Conservation (phyloP, 2,329 filamentous ascomycete species). For the Aspergillus ruber region DNA sequence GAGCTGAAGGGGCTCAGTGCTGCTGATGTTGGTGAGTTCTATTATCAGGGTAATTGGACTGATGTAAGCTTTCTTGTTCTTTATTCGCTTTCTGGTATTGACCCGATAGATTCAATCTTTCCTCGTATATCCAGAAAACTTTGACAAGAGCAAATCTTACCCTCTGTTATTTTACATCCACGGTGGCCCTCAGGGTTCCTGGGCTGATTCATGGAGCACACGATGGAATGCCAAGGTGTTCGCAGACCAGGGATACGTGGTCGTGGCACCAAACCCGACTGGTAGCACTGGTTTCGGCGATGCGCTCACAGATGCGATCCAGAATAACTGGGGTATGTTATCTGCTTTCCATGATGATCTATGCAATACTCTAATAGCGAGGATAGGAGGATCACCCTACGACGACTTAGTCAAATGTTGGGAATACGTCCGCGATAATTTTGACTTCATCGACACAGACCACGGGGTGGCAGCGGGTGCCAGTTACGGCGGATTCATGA, state of each 20-base stretch:
- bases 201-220: conserved; percentile 69
- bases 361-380: conserved; percentile 1
- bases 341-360: neutral
- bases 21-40: conserved; percentile 32
- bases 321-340: conserved; percentile 64
- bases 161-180: conserved; percentile 75
- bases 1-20: conserved; percentile 30
- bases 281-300: conserved; percentile 80
- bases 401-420: conserved; percentile 73
- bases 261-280: conserved; percentile 74
- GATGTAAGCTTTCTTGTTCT: conserved; percentile 17
- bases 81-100: neutral
- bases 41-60: conserved; percentile 30
- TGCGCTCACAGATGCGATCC: conserved; percentile 68
- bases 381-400: conserved; percentile 53
- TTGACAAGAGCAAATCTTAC: conserved; percentile 65
- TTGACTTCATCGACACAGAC: conserved; percentile 33
- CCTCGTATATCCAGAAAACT: conserved; percentile 46
- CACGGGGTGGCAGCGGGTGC: conserved; percentile 36
- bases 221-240: conserved; percentile 83
- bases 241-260: conserved; percentile 81
- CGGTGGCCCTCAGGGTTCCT: conserved; percentile 73
- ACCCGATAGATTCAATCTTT: conserved; percentile 32
- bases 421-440: conserved; percentile 54
- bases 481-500: conserved; percentile 42